Percentiles rank a stretch among this genome's conserved stretches.
Conservation (phyloP, 225 moss, liverwort and hornwort species). For the Asterella californica region DNA sequence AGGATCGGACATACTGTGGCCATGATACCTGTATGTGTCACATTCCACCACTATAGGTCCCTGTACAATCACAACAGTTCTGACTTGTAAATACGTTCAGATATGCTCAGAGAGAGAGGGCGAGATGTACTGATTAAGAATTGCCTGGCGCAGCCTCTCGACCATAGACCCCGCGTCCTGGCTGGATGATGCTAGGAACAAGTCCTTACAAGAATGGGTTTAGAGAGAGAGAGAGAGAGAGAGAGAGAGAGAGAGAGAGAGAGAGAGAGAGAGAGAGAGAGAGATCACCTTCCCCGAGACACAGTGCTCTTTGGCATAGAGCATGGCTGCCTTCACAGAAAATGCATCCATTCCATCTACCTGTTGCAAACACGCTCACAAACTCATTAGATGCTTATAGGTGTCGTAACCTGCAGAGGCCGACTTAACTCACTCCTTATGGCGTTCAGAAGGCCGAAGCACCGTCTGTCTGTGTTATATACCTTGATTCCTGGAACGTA, state of each 20-base stretch:
- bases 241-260: neutral
- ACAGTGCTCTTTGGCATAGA: slow-evolving; percentile 76
- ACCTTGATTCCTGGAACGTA: slow-evolving; percentile 97
- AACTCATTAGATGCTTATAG: neutral
- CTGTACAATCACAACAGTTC: slow-evolving; percentile 35
- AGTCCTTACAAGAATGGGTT: too few species aligned
- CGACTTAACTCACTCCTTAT: too few species aligned
- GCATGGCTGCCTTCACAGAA: slow-evolving; percentile 70
- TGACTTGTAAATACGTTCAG: neutral
- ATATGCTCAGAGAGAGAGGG: neutral
- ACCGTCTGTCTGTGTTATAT: neutral
- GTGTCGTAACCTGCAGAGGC: neutral
- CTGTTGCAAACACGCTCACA: slow-evolving; percentile 31
- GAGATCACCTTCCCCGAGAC: slow-evolving; percentile 74
- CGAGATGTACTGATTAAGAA: too few species aligned
- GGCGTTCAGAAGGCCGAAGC: too few species aligned
- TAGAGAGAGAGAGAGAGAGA: neutral
- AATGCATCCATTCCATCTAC: slow-evolving; percentile 95
- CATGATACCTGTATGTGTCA: slow-evolving; percentile 95
- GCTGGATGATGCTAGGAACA: too few species aligned
- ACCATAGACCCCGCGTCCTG: too few species aligned
- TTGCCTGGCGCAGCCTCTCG: too few species aligned
- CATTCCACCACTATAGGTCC: slow-evolving; percentile 92
- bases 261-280: neutral
- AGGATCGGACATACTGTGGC: slow-evolving; percentile 99